phyloP scores from a whole-genome alignment of 2,329 filamentous ascomycete genomes.

The Paraconiothyrium brasiliense region DNA sequence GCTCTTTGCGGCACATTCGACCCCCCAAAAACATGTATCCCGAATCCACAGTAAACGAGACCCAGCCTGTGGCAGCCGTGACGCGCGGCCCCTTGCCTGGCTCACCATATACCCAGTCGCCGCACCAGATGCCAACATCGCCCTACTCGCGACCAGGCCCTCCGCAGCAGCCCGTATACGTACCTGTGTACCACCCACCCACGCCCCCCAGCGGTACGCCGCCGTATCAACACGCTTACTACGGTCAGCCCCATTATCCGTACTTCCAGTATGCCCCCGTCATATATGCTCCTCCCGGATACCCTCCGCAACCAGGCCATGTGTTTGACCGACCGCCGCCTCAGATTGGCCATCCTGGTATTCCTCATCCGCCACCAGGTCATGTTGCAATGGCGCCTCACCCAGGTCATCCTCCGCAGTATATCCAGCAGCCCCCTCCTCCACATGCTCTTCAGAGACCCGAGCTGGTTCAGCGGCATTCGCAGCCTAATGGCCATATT shows the following conservation, averaged over 20 bases:
- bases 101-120: constrained; percentile 63
- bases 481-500: constrained; percentile 42
- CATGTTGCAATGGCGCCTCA: constrained; percentile 41
- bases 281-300: constrained; percentile 45
- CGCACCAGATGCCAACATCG: constrained; percentile 63
- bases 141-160: constrained; percentile 56
- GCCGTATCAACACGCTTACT: constrained; percentile 53
- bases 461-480: constrained; percentile 54
- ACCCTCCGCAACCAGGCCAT: constrained; percentile 28
- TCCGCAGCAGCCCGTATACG: constrained; percentile 53
- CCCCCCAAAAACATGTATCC: constrained; percentile 97
- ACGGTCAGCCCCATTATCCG: constrained; percentile 46
- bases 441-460: constrained; percentile 53
- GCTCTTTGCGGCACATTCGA: constrained; percentile 79
- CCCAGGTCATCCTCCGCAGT: constrained; percentile 42
- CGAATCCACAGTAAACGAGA: constrained; percentile 90
- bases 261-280: constrained; percentile 41
- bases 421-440: constrained; percentile 49
- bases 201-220: constrained; percentile 54
- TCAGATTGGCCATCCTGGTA: constrained; percentile 29
- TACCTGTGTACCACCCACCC: constrained; percentile 52
- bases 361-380: constrained; percentile 50
- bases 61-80: constrained; percentile 80
- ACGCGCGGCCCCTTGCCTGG: constrained; percentile 76
- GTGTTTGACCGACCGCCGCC: constrained; percentile 44